Conservation (phyloP, 73 alveolate species). For the Paramecium tetraurelia region DNA sequence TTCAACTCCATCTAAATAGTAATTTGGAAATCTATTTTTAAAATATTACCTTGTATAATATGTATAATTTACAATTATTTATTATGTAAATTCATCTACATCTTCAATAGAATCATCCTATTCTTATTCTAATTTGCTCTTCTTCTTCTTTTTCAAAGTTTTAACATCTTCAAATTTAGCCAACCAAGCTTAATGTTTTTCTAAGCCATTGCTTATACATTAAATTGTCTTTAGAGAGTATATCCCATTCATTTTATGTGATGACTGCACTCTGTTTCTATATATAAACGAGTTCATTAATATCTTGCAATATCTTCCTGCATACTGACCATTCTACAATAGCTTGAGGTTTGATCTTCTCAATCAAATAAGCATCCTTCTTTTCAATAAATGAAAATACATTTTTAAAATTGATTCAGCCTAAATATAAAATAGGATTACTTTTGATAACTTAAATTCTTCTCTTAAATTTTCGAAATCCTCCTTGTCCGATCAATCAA, state of each 20-base stretch:
- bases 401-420: constrained; percentile 73
- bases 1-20: constrained; percentile 80
- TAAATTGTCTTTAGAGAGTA: constrained; percentile 88
- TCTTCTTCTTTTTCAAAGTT: constrained; percentile 73
- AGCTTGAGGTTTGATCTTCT: constrained; percentile 70
- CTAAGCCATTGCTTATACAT: constrained; percentile 67
- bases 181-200: constrained; percentile 75
- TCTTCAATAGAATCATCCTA: constrained; percentile 73
- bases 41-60: constrained; percentile 34
- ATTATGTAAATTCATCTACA: constrained; percentile 66
- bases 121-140: constrained; percentile 60
- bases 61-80: constrained; percentile 59
- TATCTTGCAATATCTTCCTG: constrained; percentile 80
- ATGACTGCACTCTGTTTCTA: constrained; percentile 69
- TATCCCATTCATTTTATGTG: constrained; percentile 90
- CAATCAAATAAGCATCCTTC: constrained; percentile 53
- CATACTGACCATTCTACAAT: constrained; percentile 80
- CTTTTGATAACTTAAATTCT: constrained; percentile 90
- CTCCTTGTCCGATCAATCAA: constrained; percentile 87
- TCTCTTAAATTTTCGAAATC: constrained; percentile 90
- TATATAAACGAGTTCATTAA: constrained; percentile 87
- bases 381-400: constrained; percentile 39
- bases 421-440: constrained; percentile 69
- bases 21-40: constrained; percentile 85
- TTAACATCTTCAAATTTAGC: constrained; percentile 67